Base-by-base conservation (phyloP, 2,329 filamentous ascomycete genomes). In the Coniochaeta prunicola region DNA sequence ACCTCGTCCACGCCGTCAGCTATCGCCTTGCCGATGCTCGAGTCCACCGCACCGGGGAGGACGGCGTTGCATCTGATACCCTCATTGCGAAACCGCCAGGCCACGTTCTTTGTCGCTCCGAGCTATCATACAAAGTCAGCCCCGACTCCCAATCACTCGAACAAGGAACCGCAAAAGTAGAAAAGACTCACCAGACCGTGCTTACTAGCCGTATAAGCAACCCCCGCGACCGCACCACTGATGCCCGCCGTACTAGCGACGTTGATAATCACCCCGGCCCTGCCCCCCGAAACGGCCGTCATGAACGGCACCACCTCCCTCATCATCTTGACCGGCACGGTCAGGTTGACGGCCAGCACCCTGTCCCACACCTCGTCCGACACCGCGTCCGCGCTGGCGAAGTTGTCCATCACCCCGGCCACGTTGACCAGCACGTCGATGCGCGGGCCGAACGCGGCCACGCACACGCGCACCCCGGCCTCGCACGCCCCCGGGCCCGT, bases 81-180 rank as follows among this genome's bases (percentile, higher is more conserved):
- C 31, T 78, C 73, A 38, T 75, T 70, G 24, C 70, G 71, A 60
- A 77, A 78, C 6, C 74, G 67, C 71, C 74, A 79, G 17, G 77
- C 76, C 0, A 77, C 74, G 58, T 77, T 77, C 62, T 77, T 78
- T 1, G 76, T 79, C 10, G 75, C 74, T 8, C 76, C 76, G 12
- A 77, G 67, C 70, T 73, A 42, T 12, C 9, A 12, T n/a, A 26
- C 19, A 48, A 10, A 28, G 5, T 48, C 12, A 50, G 45, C 19
- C 2, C n/a, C n/a, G n/a, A n/a, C n/a, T n/a, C n/a, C n/a, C n/a
- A n/a, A n/a, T n/a, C n/a, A n/a, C n/a, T n/a, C n/a, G n/a, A n/a
- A 45, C 9, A 26, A 30, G 36, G 50, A 53, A 31, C n/a, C n/a
- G n/a, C n/a, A n/a, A 26, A 24, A 12, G 10, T 30, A 34, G 19